Evolutionary conservation across 2,329 filamentous ascomycete genomes (phyloP), one percentile per base, ranked within the genome.

Genomic region (Aquanectria penicillioides): DNA sequence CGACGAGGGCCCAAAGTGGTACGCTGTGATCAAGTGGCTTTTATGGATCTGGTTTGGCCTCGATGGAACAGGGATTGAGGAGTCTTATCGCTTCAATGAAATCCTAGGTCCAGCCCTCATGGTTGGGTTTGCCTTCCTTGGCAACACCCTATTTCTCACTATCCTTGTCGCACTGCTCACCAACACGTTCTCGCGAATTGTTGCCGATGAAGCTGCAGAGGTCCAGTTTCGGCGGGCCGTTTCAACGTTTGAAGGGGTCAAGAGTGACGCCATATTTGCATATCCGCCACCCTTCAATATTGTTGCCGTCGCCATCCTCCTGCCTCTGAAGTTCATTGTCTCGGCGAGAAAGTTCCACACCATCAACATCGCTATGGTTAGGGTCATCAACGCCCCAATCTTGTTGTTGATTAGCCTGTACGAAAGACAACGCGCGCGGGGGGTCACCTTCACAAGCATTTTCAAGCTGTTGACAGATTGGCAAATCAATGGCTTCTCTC

Each of bases 21-120:
- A 74, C 25, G 89, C 87, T 0, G 89, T 92, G 46, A 84, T 83
- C 26, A 91, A 91, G 73, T 92, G 89, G 89, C 89, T 92, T 82
- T 80, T 92, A 3, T 92, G 88, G 87, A 90, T 92, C 65, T 92
- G 89, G 89, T 92, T 92, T 66, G 89, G 89, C 2, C 83, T 92
- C 1, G 89, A 92, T 59, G 89, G 81, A 18, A 83, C 81, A 5
- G 81, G 81, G 9, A 83, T 84, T 38, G 79, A 82, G 57, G 77
- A 79, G 57, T 79, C 78, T 2, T 75, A 75, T 7, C 83, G 87
- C 40, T 89, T 92, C 73, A 88, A 92, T 70, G 79, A 85, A 72
- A 75, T 90, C 20, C 81, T 91, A 3, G 89, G 89, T 0, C 89
- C 89, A 0, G 79, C 85, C 0, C 78, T 92, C 9, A 91, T 91